Conservation (phyloP, 2,329 filamentous ascomycete species). For the Neobulgaria alba region DNA sequence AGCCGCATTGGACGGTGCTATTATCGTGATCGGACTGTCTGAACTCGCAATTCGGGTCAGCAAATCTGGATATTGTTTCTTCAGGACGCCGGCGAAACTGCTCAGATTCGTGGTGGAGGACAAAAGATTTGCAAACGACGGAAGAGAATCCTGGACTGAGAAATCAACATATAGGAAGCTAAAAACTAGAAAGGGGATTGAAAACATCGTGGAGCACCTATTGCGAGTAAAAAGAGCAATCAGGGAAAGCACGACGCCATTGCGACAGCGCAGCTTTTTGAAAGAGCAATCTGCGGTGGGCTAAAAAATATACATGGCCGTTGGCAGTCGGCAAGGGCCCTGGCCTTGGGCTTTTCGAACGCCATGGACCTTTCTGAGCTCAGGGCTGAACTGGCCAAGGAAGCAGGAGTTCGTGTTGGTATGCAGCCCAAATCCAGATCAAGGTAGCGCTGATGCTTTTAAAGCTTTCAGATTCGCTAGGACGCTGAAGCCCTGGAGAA, state of each 20-base stretch:
- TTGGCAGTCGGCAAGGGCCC: not conserved
- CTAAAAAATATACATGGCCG: not conserved
- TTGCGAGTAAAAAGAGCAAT: not conserved
- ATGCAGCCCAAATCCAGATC: not conserved
- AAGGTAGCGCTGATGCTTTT: too few species aligned
- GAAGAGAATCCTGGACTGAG: not conserved
- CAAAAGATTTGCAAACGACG: constrained; percentile 3
- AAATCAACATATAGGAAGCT: not conserved
- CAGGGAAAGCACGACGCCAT: too few species aligned
- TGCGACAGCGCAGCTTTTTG: too few species aligned
- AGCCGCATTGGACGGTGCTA: constrained; percentile 26
- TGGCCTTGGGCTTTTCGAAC: not conserved
- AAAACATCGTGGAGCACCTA: not conserved
- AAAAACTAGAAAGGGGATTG: not conserved
- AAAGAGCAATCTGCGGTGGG: not conserved
- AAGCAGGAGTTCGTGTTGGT: not conserved
- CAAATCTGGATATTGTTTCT: constrained; percentile 7
- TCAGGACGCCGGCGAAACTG: constrained; percentile 6
- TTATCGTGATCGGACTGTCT: constrained; percentile 34
- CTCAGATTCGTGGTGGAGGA: constrained; percentile 5
- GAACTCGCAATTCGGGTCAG: constrained; percentile 2
- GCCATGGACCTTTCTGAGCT: not conserved
- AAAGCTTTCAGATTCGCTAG: not conserved
- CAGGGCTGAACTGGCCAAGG: not conserved
- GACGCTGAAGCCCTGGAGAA: not conserved